phyloP scores from a whole-genome alignment of 2,329 filamentous ascomycete species.

The Cordyceps cateniannulata region DNA sequence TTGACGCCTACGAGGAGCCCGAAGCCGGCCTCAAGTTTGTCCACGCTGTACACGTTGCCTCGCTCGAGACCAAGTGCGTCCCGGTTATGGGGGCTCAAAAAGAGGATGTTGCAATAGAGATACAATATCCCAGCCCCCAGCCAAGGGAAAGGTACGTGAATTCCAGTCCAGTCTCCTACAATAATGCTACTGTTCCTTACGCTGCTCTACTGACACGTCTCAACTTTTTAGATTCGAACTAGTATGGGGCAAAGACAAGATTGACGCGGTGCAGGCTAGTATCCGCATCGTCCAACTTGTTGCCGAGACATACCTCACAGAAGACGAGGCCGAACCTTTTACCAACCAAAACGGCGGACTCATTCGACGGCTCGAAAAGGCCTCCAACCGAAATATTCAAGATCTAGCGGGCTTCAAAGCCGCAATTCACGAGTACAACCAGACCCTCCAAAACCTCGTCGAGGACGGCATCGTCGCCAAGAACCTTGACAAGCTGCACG shows the following conservation, averaged over 20 bases:
- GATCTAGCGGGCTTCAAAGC: conserved; percentile 62
- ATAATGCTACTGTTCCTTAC: background rate
- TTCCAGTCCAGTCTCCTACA: background rate
- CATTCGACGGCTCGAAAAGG: conserved; percentile 69
- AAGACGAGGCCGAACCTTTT: conserved; percentile 60
- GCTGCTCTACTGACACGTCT: conserved; percentile 1
- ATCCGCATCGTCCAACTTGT: conserved; percentile 63
- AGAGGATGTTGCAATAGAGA: conserved; percentile 53
- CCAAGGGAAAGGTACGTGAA: conserved; percentile 56
- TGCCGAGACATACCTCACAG: conserved; percentile 70
- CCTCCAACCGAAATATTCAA: conserved; percentile 59
- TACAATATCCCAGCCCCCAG: conserved; percentile 79
- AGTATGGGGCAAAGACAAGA: conserved; percentile 70
- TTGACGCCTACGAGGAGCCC: conserved; percentile 38
- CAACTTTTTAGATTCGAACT: conserved; percentile 46
- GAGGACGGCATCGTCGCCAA: conserved; percentile 64
- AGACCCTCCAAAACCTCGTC: conserved; percentile 57
- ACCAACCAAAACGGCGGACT: conserved; percentile 68
- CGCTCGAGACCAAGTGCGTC: conserved; percentile 42
- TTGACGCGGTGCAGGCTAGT: conserved; percentile 70
- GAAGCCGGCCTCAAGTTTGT: conserved; percentile 42
- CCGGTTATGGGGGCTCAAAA: conserved; percentile 42
- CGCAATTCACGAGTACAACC: conserved; percentile 73
- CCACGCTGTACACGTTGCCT: conserved; percentile 53
- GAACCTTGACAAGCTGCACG: conserved; percentile 62